Percentiles rank a stretch among this genome's conserved stretches.
phyloP scores from a whole-genome alignment of 345 rosid genomes.

The Eucalyptus tenuipes region DNA sequence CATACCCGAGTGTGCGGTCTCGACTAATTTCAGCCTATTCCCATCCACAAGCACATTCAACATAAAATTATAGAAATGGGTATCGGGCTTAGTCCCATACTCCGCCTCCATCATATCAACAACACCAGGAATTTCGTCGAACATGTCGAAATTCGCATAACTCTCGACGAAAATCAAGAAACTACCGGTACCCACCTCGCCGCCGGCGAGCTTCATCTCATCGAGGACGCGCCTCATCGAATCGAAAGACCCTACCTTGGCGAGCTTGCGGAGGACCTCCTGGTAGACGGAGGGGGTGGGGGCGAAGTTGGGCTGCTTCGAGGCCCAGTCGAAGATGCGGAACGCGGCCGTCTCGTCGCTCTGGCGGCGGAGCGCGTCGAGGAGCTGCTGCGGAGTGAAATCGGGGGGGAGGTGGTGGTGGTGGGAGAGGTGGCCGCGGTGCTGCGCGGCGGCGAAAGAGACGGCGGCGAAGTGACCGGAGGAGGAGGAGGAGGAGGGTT shows the following conservation, averaged over 20 bases:
- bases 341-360: slow-evolving; percentile 59
- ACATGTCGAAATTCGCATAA: slow-evolving; percentile 46
- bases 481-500: slow-evolving; percentile 15
- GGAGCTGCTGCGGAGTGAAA: slow-evolving; percentile 61
- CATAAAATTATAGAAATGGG: slow-evolving; percentile 59
- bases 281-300: slow-evolving; percentile 43
- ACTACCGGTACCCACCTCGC: slow-evolving; percentile 23
- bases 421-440: not conserved
- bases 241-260: slow-evolving; percentile 57
- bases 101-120: slow-evolving; percentile 48
- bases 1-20: slow-evolving; percentile 53
- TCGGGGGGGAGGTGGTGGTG: slow-evolving; percentile 18
- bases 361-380: slow-evolving; percentile 65
- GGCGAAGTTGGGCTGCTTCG: slow-evolving; percentile 63
- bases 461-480: slow-evolving; percentile 4
- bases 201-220: slow-evolving; percentile 37
- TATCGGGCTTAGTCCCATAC: slow-evolving; percentile 42
- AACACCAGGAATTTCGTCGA: slow-evolving; percentile 36
- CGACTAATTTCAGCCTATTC: slow-evolving; percentile 59
- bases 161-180: slow-evolving; percentile 48
- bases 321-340: slow-evolving; percentile 51
- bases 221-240: slow-evolving; percentile 43
- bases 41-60: slow-evolving; percentile 76
- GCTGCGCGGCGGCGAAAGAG: slow-evolving; percentile 15
- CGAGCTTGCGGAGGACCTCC: slow-evolving; percentile 56